phyloP scores from a whole-genome alignment of 1,139 yeast genomes.

The Blastobotrys buckinghamii region DNA sequence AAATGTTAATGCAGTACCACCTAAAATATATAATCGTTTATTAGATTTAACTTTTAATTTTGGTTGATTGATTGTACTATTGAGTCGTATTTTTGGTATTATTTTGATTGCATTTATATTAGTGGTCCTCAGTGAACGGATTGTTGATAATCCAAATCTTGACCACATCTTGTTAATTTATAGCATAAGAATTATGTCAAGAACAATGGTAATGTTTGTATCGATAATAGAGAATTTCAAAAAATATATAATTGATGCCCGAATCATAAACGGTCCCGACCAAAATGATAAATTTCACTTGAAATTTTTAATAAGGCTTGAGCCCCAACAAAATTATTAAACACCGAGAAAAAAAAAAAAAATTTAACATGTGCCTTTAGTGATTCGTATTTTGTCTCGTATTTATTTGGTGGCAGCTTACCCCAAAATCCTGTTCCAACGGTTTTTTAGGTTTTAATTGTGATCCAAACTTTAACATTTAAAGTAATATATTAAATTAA shows the following conservation, averaged over 20 bases:
- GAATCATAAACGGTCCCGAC: no score
- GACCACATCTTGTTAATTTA: background rate
- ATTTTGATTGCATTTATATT: background rate
- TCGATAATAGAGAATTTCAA: no score
- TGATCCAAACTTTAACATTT: no score
- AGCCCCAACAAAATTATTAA: background rate
- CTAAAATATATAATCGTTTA: background rate
- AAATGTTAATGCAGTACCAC: constrained; percentile 3
- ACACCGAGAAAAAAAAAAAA: background rate
- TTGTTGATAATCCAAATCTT: background rate
- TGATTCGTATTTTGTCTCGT: no score
- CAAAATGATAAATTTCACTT: no score
- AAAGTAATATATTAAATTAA: no score
- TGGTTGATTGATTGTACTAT: background rate
- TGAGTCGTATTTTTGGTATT: background rate
- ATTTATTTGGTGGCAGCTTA: no score
- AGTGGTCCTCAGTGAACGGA: background rate
- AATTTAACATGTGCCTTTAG: background rate
- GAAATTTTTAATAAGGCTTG: background rate
- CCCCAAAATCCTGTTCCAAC: no score
- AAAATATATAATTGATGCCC: no score
- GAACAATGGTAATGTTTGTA: no score
- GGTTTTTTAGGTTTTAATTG: no score
- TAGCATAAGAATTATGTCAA: no score
- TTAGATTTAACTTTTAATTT: background rate